Evolutionary conservation across 192 early-diverging fungal genomes (phyloP).

Genomic region (Coemansia sp.): DNA sequence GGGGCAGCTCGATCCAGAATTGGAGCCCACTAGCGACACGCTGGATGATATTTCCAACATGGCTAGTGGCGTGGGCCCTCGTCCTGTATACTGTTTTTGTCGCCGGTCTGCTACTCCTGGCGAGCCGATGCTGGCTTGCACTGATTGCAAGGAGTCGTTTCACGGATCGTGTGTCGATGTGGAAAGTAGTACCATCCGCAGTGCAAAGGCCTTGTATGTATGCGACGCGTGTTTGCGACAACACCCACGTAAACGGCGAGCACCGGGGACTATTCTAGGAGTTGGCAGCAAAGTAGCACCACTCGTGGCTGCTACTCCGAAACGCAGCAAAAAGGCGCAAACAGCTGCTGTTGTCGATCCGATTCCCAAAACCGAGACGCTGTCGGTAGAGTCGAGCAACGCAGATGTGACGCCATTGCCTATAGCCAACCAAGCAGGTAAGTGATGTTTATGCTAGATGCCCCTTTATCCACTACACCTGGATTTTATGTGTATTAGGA

Average conservation of each 20-base stretch:
- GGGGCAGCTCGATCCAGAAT: neutral
- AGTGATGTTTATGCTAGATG: neutral
- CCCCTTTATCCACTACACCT: neutral
- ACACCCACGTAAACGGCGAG: slow-evolving; percentile 24
- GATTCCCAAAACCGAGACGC: neutral
- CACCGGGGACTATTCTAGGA: slow-evolving; percentile 37
- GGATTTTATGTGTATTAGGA: neutral
- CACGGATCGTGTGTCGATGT: slow-evolving; percentile 46
- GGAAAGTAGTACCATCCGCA: slow-evolving; percentile 4
- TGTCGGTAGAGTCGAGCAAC: neutral
- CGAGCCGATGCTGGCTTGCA: slow-evolving; percentile 34
- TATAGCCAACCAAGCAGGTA: slow-evolving; percentile 27
- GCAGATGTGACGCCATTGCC: neutral
- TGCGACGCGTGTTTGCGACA: slow-evolving; percentile 29
- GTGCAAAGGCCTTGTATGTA: slow-evolving; percentile 13
- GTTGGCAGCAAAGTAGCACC: slow-evolving; percentile 11
- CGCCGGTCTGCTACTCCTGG: slow-evolving; percentile 2
- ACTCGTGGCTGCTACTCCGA: neutral
- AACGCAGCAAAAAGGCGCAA: slow-evolving; percentile 7
- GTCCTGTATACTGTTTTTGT: slow-evolving; percentile 30
- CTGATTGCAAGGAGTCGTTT: slow-evolving; percentile 39
- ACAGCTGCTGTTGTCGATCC: slow-evolving; percentile 8
- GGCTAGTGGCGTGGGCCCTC: slow-evolving; percentile 17
- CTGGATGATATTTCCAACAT: slow-evolving; percentile 9
- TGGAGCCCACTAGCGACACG: neutral